Evolutionary conservation across 768 basidiomycete genomes (phyloP).

Genomic region (Naganishia vaughanmartiniae): DNA sequence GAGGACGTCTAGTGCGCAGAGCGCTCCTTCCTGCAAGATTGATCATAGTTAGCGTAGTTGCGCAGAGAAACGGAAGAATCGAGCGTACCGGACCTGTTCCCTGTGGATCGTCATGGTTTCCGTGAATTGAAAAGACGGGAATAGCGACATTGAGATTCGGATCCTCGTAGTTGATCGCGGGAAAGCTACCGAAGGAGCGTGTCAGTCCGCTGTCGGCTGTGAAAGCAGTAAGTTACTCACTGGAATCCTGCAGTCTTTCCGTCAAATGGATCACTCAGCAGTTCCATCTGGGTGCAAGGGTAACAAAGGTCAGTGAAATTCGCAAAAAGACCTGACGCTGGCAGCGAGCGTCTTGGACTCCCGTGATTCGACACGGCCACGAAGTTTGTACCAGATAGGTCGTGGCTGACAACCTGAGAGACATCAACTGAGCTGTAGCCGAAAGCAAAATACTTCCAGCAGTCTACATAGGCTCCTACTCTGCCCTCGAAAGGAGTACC

Average conservation of each 20-base stretch:
- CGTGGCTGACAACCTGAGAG: too few species aligned
- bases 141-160: slow-evolving; percentile 89
- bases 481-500: too few species aligned
- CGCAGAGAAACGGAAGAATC: slow-evolving; percentile 24
- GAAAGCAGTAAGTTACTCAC: slow-evolving; percentile 56
- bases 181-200: slow-evolving; percentile 63
- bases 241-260: slow-evolving; percentile 79
- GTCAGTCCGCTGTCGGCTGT: background rate
- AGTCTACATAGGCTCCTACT: too few species aligned
- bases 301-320: background rate
- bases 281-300: slow-evolving; percentile 62
- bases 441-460: too few species aligned
- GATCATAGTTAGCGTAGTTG: background rate
- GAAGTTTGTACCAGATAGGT: too few species aligned
- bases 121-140: slow-evolving; percentile 98
- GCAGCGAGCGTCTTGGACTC: too few species aligned
- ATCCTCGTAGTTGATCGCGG: slow-evolving; percentile 95
- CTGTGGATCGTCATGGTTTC: slow-evolving; percentile 98
- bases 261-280: slow-evolving; percentile 87
- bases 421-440: too few species aligned
- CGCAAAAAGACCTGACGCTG: too few species aligned
- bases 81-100: slow-evolving; percentile 78
- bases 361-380: too few species aligned
- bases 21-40: slow-evolving; percentile 75
- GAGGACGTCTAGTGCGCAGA: slow-evolving; percentile 90